Evolutionary conservation across 257 asterid genomes (phyloP), one percentile per base, ranked within the genome.

Genomic region (Paulownia fortunei): DNA sequence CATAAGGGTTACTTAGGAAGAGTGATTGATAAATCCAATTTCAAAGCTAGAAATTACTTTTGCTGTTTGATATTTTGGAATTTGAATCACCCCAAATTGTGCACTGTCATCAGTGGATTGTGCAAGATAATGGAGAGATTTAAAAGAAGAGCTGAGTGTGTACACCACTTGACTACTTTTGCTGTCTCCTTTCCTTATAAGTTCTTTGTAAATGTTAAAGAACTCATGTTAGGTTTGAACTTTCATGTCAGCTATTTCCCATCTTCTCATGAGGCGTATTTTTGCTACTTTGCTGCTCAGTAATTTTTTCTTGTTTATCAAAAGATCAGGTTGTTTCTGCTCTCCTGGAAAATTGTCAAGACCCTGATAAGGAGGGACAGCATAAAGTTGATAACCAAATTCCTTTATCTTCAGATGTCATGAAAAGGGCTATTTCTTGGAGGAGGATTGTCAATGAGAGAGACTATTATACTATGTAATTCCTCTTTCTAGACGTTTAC

Each of bases 251-350:
- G 56, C 52, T 58, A 42, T 73, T 73, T 79, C 67, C 62, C 27
- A 19, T 72, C 76, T 55, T 39, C 72, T 77, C 71, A 34, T 32
- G 60, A 69, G 76, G 47, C 23, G 23, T 74, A 15, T 30, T 59
- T 55, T 61, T 77, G 41, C 32, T 66, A 52, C 61, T 56, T 73
- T 80, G 69, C 78, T 84, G 79, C 80, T 77, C 84, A 72, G 76
- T 76, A 80, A 80, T 68, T 76, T 46, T 79, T 72, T 81, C 59
- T 80, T 83, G 78, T 84, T 83, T 81, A 71, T 84, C 87, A 84
- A 87, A 83, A 85, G 91, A 83, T 78, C 96, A 90, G 96, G 93
- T 89, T 84, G 93, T 87, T 27, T 85, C 90, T 76, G 92, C 90
- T 76, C 86, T 90, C 77, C 86, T 90, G 71, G 96, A 88, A 79